Base-by-base conservation (phyloP, 1,139 yeast species). In the Geotrichum candidum region DNA sequence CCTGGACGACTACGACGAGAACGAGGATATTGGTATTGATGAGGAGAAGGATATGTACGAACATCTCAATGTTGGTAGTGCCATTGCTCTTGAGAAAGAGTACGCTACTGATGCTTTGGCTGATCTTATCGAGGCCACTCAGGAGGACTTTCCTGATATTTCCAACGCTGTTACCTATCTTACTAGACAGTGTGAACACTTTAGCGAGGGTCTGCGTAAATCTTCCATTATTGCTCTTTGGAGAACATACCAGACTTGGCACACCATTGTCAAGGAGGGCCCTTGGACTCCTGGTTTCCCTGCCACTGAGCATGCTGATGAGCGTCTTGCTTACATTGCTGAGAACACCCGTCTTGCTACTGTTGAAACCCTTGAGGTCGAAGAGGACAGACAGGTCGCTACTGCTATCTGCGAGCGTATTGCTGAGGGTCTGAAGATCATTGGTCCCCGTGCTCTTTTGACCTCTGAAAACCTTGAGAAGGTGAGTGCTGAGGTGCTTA, bases 21-120 rank as follows among this genome's bases (percentile, higher is more conserved):
- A 64, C 38, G 70, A 66, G 33, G 68, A 65, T 38, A 71, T 69
- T 27, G 64, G 66, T 48, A 66, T 65, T 52, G 72, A 68, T 31
- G 73, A 64, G n/a, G 74, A 68, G 18, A 77, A 72, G 18, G 92
- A 87, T 60, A 74, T 86, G 67, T 85, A 83, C 64, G 86, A 86
- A 70, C 87, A 87, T 67, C 82, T 89, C 73, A 87, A 89, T 69
- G 92, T 92, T 67, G 91, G 91, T 80, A 88, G 97, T 59, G 98
- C 97, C 79, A 86, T 94, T 71, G 90, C 97, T 67, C 88, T 90
- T 71, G 99, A 94, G 79, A 94, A 94, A 79, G 99, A 94, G 79
- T 91, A 90, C 70, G 97, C 97, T n/a, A 83, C 95, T 56, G 95
- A 92, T 72, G 96, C 97, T 27, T 79, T 94, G 69, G 87, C 91